Conservation (phyloP, 78 protist species). For the Dictyostelium purpureum region DNA sequence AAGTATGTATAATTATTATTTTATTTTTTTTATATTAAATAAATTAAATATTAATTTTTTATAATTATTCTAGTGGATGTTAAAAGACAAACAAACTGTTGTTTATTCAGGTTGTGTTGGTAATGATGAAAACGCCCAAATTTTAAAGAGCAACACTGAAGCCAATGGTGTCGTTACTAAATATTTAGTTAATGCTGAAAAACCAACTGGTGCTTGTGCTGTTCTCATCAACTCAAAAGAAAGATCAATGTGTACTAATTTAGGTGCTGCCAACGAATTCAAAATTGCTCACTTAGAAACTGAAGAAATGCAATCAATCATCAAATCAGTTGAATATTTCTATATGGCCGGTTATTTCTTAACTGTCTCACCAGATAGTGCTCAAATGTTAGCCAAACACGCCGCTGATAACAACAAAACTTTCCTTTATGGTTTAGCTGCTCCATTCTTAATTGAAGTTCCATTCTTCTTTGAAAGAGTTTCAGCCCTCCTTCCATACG, state of each 20-base stretch:
- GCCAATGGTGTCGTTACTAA: slow-evolving; percentile 79
- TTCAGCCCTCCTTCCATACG: slow-evolving; percentile 86
- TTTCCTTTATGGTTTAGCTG: slow-evolving; percentile 86
- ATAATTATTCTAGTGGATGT: slow-evolving; percentile 86
- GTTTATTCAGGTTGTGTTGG: slow-evolving; percentile 96
- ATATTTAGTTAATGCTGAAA: slow-evolving; percentile 51
- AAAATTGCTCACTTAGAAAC: slow-evolving; percentile 71
- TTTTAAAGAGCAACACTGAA: slow-evolving; percentile 80
- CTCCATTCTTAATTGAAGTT: slow-evolving; percentile 94
- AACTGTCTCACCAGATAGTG: slow-evolving; percentile 91
- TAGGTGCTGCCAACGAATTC: slow-evolving; percentile 97
- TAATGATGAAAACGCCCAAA: slow-evolving; percentile 86
- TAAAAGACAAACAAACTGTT: slow-evolving; percentile 28
- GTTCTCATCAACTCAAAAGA: slow-evolving; percentile 87
- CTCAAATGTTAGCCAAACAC: slow-evolving; percentile 87
- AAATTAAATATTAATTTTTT: neutral
- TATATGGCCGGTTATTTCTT: slow-evolving; percentile 95
- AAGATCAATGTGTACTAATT: slow-evolving; percentile 74
- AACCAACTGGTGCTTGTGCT: slow-evolving; percentile 98
- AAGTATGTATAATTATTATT: neutral
- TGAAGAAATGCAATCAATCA: slow-evolving; percentile 66
- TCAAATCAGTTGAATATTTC: slow-evolving; percentile 78
- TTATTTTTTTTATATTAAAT: neutral
- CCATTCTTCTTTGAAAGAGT: slow-evolving; percentile 92
- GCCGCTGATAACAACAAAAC: slow-evolving; percentile 89